Percentiles rank a stretch among this genome's conserved stretches.
Conservation (phyloP, 139 green algal genomes). For the Diplosphaera chodatii region DNA sequence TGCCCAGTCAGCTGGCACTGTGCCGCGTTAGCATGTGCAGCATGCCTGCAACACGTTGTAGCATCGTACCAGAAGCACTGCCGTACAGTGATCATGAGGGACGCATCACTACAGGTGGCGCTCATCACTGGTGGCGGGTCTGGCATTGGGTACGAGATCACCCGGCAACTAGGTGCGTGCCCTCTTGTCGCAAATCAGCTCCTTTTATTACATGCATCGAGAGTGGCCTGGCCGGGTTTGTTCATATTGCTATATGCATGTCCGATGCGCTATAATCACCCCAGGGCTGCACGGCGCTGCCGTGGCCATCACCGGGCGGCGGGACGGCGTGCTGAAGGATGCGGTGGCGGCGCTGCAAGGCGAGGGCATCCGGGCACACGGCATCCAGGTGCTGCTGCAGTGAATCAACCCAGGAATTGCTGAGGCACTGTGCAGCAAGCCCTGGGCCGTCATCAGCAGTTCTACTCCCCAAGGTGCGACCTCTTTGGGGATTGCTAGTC, state of each 20-base stretch:
- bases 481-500: too few species aligned
- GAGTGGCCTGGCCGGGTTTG: too few species aligned
- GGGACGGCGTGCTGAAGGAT: slow-evolving; percentile 61
- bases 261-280: not conserved
- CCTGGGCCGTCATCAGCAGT: too few species aligned
- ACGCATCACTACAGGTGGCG: slow-evolving; percentile 45
- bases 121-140: slow-evolving; percentile 76
- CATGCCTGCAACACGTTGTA: too few species aligned
- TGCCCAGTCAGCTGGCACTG: too few species aligned
- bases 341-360: slow-evolving; percentile 32
- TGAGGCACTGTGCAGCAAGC: too few species aligned
- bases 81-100: too few species aligned
- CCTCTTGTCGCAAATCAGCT: not conserved
- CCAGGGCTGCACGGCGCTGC: slow-evolving; percentile 76
- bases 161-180: slow-evolving; percentile 65
- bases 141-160: slow-evolving; percentile 84
- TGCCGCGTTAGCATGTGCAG: too few species aligned
- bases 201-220: not conserved
- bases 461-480: too few species aligned
- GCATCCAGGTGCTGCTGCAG: slow-evolving; percentile 23
- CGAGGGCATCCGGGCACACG: slow-evolving; percentile 48
- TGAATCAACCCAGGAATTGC: too few species aligned
- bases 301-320: slow-evolving; percentile 69
- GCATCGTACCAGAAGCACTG: too few species aligned
- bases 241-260: too few species aligned